Base-by-base conservation (phyloP, 176 grass and related monocot genomes). In the Olyra latifolia region DNA sequence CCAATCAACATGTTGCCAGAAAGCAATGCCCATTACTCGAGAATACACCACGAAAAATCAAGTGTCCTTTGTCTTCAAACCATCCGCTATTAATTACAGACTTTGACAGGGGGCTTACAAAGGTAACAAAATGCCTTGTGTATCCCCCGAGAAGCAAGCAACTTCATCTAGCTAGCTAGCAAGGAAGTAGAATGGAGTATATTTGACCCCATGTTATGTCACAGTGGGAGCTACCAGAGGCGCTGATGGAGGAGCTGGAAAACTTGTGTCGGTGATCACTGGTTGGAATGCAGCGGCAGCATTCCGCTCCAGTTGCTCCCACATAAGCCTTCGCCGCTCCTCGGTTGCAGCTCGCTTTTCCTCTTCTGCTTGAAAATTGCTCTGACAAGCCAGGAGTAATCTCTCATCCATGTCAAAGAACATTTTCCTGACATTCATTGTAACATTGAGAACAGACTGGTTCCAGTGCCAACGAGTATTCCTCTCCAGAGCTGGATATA, bases 391-490 rank as follows among this genome's bases (percentile, higher is more conserved):
- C 65, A 91, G 77, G 42, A 99, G 82, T 22, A 99, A 86, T 62
- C 61, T 87, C 78, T 96, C 97, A 50, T 99, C 97, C 93, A 99
- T 96, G 55, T 96, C 97, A 0, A 69, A 76, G 82, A 99, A 91
- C 88, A 93, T 93, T 80, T 99, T 96, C 64, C 85, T 82, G 3
- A 96, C 91, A 52, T 99, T 99, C 82, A 89, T 83, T 1, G 93
- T 96, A 47, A 99, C 78, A 15, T 95, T 99, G 70, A 99, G 84
- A 75, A 99, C 93, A 0, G 91, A 88, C 43, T 95, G 93, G 77
- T 93, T 99, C 97, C 97, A 99, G 63, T 96, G 97, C 87, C 82
- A 89, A 41, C 87, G 86, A 10, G 88, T 74, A 54, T 99, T 99
- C 63, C 91, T 82, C 77, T 99, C 97, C 28, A 99, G 83, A 39